Evolutionary conservation across 768 basidiomycete genomes (phyloP).

Genomic region (Tulasnella sp.): DNA sequence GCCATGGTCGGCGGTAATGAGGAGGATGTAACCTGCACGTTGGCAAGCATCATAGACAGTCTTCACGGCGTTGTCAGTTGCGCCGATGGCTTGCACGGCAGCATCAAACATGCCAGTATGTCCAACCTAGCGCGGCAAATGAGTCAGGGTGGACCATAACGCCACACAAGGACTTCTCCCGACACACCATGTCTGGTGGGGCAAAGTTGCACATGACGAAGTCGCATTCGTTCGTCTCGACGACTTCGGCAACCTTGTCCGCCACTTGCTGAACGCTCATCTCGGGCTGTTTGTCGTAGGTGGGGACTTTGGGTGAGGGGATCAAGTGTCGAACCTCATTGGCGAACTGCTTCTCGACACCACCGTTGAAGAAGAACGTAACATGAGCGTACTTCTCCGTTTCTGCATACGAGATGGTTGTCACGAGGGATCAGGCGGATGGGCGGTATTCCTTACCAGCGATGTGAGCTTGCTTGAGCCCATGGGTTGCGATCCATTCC

Average conservation of each 20-base stretch:
- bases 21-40: conserved; percentile 71
- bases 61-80: conserved; percentile 83
- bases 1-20: conserved; percentile 88
- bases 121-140: conserved; percentile 47
- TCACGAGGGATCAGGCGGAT: background rate
- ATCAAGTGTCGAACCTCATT: conserved; percentile 78
- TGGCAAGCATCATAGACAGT: conserved; percentile 78
- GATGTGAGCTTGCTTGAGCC: conserved; percentile 74
- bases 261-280: conserved; percentile 87
- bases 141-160: background rate
- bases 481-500: conserved; percentile 74
- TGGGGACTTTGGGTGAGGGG: conserved; percentile 84
- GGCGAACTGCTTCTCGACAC: conserved; percentile 83
- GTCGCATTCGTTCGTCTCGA: conserved; percentile 55
- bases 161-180: background rate
- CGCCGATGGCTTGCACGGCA: conserved; percentile 72
- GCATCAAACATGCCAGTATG: conserved; percentile 90
- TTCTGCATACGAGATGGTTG: conserved; percentile 33
- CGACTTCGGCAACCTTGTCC: conserved; percentile 80
- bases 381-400: conserved; percentile 99
- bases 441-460: conserved; percentile 40
- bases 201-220: conserved; percentile 99
- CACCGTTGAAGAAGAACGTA: conserved; percentile 97
- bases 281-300: conserved; percentile 81
- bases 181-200: conserved; percentile 81